Conservation (phyloP, 192 early-diverging fungal species). For the Phlyctochytrium bullatum region DNA sequence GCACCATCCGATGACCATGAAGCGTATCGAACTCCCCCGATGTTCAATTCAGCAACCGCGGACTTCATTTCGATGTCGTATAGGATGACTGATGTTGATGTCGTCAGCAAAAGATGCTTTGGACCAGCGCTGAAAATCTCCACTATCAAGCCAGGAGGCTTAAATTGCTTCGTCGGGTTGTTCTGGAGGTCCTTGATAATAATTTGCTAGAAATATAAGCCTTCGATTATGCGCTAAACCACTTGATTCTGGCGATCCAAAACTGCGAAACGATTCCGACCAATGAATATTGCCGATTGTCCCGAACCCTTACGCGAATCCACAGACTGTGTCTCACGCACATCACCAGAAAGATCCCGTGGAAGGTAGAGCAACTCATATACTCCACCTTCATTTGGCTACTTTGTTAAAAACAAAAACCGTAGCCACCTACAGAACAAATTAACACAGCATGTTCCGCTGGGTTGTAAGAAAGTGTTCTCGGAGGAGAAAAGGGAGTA, state of each 20-base stretch:
- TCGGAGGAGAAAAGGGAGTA: slow-evolving; percentile 67
- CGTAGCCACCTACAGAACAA: slow-evolving; percentile 56
- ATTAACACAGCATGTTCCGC: slow-evolving; percentile 88
- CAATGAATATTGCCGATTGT: slow-evolving; percentile 85
- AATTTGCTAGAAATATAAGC: slow-evolving; percentile 52
- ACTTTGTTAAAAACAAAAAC: neutral
- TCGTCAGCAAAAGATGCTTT: slow-evolving; percentile 80
- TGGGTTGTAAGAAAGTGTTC: slow-evolving; percentile 90
- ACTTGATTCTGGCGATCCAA: slow-evolving; percentile 77
- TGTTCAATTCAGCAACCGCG: slow-evolving; percentile 72
- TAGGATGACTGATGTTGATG: slow-evolving; percentile 81
- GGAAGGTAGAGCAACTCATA: slow-evolving; percentile 90
- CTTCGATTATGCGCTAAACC: neutral
- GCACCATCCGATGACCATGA: slow-evolving; percentile 89
- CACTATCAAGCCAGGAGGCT: slow-evolving; percentile 69
- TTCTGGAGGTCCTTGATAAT: slow-evolving; percentile 86
- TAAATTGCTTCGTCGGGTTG: slow-evolving; percentile 86
- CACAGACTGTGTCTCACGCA: slow-evolving; percentile 45
- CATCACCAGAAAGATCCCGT: slow-evolving; percentile 59
- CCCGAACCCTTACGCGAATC: slow-evolving; percentile 80
- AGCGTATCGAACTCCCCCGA: slow-evolving; percentile 88
- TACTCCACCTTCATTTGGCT: slow-evolving; percentile 70
- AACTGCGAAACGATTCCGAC: slow-evolving; percentile 96
- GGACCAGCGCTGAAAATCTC: slow-evolving; percentile 89
- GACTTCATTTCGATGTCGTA: slow-evolving; percentile 87